Evolutionary conservation across 2,329 filamentous ascomycete genomes (phyloP), one percentile per base, ranked within the genome.

Genomic region (Karstenula rhodostoma): DNA sequence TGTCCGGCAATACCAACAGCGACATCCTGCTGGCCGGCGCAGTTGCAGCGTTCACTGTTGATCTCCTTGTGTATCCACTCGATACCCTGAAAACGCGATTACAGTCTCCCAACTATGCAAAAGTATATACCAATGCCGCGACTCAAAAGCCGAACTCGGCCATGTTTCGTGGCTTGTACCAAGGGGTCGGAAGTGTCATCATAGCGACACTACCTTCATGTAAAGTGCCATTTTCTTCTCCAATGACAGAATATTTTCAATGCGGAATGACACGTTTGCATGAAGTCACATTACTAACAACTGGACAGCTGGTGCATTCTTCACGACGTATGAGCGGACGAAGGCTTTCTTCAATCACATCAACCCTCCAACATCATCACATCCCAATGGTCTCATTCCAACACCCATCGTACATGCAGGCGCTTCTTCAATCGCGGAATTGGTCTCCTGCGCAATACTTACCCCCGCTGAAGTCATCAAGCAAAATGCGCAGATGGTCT

Each of bases 401-500:
- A 82, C 86, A 53, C 88, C 92, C 0, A 66, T 93, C 10, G 85
- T 93, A 57, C 90, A 97, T 74, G 86, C 90, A 6, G 78, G 86
- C 3, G 90, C 93, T 13, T 96, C 92, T 1, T 89, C 88, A 1
- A 79, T 87, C 17, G 94, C 90, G 1, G 94, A 97, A 78, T 86
- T 93, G 67, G 91, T 93, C 3, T 94, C 92, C 5, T 97, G 94
- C 73, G 84, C 93, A 22, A 91, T 97, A 62, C 86, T 97, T 37
- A 94, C 93, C 0, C 94, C 93, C 0, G 92, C 93, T 15, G 93
- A 97, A 76, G 92, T 96, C 8, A 87, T 97, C 64, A 97, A 97
- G 80, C 93, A 96, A 75, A 97, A 97, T 77, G 93, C 94, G 0
- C 93, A 97, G 77, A 93, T 97, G 85, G 82, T 95, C 0, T 59